Evolutionary conservation across 768 basidiomycete species (phyloP).

Genomic region (Psilocybe cyanescens): DNA sequence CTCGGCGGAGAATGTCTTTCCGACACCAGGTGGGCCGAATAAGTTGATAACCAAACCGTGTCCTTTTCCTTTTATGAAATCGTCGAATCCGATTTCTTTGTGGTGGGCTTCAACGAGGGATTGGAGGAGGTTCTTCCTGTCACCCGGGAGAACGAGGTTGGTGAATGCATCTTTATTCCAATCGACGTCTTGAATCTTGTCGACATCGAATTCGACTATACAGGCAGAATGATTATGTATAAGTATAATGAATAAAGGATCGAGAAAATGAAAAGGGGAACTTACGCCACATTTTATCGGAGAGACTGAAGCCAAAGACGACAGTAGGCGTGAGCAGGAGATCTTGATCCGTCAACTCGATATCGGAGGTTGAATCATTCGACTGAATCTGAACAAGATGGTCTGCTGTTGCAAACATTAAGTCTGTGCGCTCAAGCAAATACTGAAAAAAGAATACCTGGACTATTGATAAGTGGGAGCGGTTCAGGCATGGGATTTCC

Average conservation of each 20-base stretch:
- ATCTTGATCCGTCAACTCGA: constrained; percentile 53
- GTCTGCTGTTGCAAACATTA: background rate
- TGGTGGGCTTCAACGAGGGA: constrained; percentile 64
- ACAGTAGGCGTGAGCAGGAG: constrained; percentile 58
- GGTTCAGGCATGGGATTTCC: constrained; percentile 23
- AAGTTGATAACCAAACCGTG: constrained; percentile 61
- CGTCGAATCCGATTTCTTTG: constrained; percentile 54
- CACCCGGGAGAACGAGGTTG: constrained; percentile 60
- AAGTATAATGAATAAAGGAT: background rate
- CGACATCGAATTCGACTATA: constrained; percentile 64
- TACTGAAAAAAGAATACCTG: background rate
- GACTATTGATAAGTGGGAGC: background rate
- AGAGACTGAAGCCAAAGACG: constrained; percentile 65
- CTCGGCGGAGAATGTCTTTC: constrained; percentile 60
- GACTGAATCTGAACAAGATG: constrained; percentile 9
- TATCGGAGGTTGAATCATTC: constrained; percentile 28
- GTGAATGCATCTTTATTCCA: constrained; percentile 63
- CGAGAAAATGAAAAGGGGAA: constrained; percentile 9
- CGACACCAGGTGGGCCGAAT: constrained; percentile 63
- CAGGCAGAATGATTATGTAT: background rate
- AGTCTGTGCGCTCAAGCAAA: background rate
- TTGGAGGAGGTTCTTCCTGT: constrained; percentile 55
- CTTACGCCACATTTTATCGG: constrained; percentile 63
- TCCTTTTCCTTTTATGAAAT: constrained; percentile 69
- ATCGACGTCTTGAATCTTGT: constrained; percentile 52